Evolutionary conservation across 2,329 filamentous ascomycete species (phyloP).

Genomic region (Sclerotinia spermophila): DNA sequence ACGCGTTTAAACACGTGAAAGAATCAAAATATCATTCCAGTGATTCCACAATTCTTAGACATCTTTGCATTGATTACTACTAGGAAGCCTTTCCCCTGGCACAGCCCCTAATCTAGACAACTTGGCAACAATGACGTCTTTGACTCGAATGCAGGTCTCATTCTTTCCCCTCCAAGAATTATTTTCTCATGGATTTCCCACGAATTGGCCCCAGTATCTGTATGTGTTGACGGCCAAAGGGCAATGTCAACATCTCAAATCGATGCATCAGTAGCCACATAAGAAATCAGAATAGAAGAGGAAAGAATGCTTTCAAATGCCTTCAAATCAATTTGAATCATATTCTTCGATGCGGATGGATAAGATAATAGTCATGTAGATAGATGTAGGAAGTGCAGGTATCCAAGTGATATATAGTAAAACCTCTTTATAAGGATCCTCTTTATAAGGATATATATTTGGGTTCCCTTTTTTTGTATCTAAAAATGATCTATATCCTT

Average conservation of each 20-base stretch:
- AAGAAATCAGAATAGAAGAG: neutral
- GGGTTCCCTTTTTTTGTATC: too few relatives aligned
- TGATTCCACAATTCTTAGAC: neutral
- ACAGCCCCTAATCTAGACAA: neutral
- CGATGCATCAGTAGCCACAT: too few relatives aligned
- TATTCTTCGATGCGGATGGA: neutral
- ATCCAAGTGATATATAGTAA: neutral
- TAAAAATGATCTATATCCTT: too few relatives aligned
- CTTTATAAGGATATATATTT: too few relatives aligned
- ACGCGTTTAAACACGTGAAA: neutral
- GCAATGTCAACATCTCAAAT: too few relatives aligned
- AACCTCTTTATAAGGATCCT: too few relatives aligned
- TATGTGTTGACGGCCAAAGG: neutral
- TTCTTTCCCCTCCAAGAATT: neutral
- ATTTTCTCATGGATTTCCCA: neutral
- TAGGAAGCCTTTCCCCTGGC: neutral
- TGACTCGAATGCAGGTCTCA: neutral
- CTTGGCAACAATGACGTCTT: neutral
- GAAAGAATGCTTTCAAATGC: neutral
- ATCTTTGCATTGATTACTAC: neutral
- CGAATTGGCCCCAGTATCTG: neutral
- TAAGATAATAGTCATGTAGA: neutral
- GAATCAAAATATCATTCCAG: neutral
- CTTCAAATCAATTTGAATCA: neutral
- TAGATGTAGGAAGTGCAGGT: neutral